Base-by-base conservation (phyloP, 768 basidiomycete genomes). In the Mycena capillaripes region DNA sequence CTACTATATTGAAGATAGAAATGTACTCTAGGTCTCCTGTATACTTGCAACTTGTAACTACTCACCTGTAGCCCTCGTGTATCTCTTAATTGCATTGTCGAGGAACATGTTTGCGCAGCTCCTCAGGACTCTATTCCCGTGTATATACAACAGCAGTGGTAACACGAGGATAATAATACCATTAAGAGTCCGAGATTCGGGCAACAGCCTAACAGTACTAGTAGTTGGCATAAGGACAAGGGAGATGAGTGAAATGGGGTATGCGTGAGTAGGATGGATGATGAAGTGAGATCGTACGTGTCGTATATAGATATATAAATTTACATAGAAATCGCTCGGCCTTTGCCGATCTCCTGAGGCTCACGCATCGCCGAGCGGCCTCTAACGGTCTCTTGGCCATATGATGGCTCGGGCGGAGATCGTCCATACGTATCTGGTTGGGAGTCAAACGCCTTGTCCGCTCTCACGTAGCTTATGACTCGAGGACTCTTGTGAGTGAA, bases 401-500 rank as follows among this genome's bases (percentile, higher is more conserved):
- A 83, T 25, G 81, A 46, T 38, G 74, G 62, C 58, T 72, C 67
- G 7, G 74, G 74, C 40, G 69, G 70, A 27, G 70, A 48, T 68
- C 87, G 85, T 29, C 84, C 85, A 76, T 85, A 87, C 57, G 84
- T 85, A 71, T 90, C 86, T 48, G 88, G 85, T 75, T 84, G 83
- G 70, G 84, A 86, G 78, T 89, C 90, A 80, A 94, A 93, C 58
- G 90, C 91, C 78, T 86, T 91, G 82, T 95, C 93, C 69, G 89
- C 93, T 78, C 91, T 88, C 76, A 90, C 86, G 82, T 95, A 95
- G 80, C 85, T 92, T 81, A 95, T 89, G 67, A 87, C 87, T 72
- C 94, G 92, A 72, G 95, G 95, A 77, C 92, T 94, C 87, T 93
- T 95, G 85, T 96, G 95, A 36, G 95, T 95, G 84, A 96, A 96